A percentile compares a stretch with the other conserved stretches of the same genome.
Conservation (phyloP, 1,139 yeast species). For the Yamadazyma kanchanaburiensis region DNA sequence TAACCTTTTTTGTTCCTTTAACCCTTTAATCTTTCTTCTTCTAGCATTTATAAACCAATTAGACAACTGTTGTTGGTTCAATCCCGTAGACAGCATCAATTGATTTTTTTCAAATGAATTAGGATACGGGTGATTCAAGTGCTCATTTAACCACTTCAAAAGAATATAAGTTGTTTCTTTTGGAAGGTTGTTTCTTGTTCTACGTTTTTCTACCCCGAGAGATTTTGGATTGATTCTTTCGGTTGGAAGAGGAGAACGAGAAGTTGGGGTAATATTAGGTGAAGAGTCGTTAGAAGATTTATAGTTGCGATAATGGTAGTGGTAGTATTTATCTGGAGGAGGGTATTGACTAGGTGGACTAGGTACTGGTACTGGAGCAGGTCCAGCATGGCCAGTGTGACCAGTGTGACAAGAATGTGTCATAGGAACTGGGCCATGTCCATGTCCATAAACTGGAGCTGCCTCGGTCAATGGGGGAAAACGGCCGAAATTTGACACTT, state of each 20-base stretch:
- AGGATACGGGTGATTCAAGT: constrained; percentile 91
- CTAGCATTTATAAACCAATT: constrained; percentile 98
- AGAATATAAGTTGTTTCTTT: constrained; percentile 82
- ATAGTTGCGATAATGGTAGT: no score
- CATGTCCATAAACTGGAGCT: no score
- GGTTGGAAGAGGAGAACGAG: constrained; percentile 1
- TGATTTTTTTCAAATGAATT: constrained; percentile 84
- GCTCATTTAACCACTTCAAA: constrained; percentile 80
- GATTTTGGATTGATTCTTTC: constrained; percentile 1
- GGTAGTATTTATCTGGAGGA: no score
- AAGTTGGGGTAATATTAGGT: not conserved
- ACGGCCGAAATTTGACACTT: no score
- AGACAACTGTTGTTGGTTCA: constrained; percentile 85
- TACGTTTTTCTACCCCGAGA: constrained; percentile 19
- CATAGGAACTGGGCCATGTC: no score
- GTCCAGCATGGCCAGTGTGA: no score
- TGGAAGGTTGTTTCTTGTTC: constrained; percentile 79
- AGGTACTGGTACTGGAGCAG: no score
- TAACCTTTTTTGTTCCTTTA: constrained; percentile 38
- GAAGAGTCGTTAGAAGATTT: constrained; percentile 1
- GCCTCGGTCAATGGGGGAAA: no score
- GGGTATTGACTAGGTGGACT: no score
- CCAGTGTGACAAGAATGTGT: no score
- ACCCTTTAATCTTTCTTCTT: constrained; percentile 66
- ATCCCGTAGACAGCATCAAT: constrained; percentile 77